Base-by-base conservation (phyloP, 768 basidiomycete species). In the Suillus variegatus region DNA sequence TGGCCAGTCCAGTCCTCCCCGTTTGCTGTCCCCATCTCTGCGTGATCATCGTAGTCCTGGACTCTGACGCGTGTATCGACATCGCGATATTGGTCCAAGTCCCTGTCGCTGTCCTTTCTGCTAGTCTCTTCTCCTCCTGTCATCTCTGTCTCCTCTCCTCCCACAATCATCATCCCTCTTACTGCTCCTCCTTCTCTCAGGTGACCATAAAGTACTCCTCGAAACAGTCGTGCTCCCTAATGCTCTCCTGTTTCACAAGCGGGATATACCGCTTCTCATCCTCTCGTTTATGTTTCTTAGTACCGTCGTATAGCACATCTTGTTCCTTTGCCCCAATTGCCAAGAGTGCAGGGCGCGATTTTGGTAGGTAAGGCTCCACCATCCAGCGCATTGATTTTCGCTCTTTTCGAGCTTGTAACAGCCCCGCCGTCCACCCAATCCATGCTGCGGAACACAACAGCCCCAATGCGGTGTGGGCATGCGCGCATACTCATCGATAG, bases 301-400 rank as follows among this genome's bases (percentile, higher is more conserved):
- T 86, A 25, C 91, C 91, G 66, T 92, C 88, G 64, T 93, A 90
- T 6, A 86, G 82, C 0, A 85, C 82, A 71, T 91, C 88, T 68
- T 85, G 84, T 71, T 96, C 92, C 73, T 97, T 99, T 4, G 97
- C 97, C 2, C 97, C 96, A 36, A 99, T 91, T 0, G 97, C 97
- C 12, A 99, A 79, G 14, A 99, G 77, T 0, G 95, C 89, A 0
- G 97, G 95, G 18, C 97, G 85, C 3, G 92, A 81, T 63, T 84
- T 80, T 0, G 97, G 97, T 0, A 96, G 78, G 74, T 94, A 95
- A 2, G 95, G 90, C 69, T 94, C 87, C 2, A 86, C 1, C 32
- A 32, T 0, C 82, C 18, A 88, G 74, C 2, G 88, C 91, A 66
- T 86, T 80, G 6, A 32, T 32, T 36, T 36, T 36, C 36, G 36